These are phyloP conservation scores for Prasinococcaceae sp. DNA, from an alignment of 139 green algal genomes.

Conservation along the genomic window DNA sequence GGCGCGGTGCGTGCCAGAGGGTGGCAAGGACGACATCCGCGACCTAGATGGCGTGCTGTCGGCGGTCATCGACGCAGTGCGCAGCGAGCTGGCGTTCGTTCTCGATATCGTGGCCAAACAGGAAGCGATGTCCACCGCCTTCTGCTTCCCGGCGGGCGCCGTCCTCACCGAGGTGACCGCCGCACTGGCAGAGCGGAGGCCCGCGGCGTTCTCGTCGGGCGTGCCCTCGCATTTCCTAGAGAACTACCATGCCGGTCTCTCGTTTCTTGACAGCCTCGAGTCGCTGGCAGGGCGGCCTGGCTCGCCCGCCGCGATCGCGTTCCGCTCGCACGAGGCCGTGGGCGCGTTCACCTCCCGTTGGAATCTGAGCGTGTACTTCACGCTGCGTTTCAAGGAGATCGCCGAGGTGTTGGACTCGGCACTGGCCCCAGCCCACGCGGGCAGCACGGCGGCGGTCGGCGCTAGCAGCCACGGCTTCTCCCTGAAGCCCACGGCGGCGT, in stretches of 20 bases:
- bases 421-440: slow-evolving; percentile 7
- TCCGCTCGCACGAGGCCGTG: slow-evolving; percentile 40
- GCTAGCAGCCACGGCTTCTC: background rate
- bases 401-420: slow-evolving; percentile 30
- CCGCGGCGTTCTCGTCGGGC: slow-evolving; percentile 67
- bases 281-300: no score
- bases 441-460: background rate
- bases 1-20: slow-evolving; percentile 5
- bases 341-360: slow-evolving; percentile 53
- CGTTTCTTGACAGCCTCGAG: slow-evolving; percentile 48
- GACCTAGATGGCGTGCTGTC: slow-evolving; percentile 1
- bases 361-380: slow-evolving; percentile 88
- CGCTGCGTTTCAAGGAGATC: slow-evolving; percentile 38
- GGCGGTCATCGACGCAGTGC: slow-evolving; percentile 6
- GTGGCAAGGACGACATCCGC: background rate
- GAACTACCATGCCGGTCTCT: slow-evolving; percentile 52
- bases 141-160: slow-evolving; percentile 60
- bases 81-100: slow-evolving; percentile 6
- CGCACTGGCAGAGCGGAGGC: slow-evolving; percentile 34
- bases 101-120: slow-evolving; percentile 9
- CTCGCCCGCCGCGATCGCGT: slow-evolving; percentile 27
- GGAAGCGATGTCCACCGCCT: no score
- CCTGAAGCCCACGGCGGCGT: slow-evolving; percentile 21
- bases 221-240: slow-evolving; percentile 61
- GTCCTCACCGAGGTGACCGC: slow-evolving; percentile 61